Conservation (phyloP, 306 rosid species). For the Cyclanthera cordifolia region DNA sequence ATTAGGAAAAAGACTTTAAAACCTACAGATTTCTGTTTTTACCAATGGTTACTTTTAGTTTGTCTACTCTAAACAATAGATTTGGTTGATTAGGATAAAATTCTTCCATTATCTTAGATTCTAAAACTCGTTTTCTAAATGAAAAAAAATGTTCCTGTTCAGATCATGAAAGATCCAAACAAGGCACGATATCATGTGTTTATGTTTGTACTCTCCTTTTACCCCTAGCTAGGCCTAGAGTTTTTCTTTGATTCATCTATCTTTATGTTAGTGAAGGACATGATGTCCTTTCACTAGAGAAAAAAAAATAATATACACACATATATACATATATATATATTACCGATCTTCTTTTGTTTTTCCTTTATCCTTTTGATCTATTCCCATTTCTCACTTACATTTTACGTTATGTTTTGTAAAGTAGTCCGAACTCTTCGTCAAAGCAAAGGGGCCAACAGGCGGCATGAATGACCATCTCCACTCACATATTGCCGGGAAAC, state of each 20-base stretch:
- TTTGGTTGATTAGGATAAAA: too few relatives aligned
- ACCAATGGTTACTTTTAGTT: too few relatives aligned
- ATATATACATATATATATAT: background rate
- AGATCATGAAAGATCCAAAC: background rate
- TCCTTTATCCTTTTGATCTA: background rate
- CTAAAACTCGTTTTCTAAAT: background rate
- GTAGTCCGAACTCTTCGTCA: conserved; percentile 6
- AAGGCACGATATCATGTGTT: background rate
- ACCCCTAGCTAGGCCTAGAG: conserved; percentile 1
- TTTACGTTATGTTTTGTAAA: conserved; percentile 7
- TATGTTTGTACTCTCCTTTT: background rate
- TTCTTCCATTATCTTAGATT: too few relatives aligned
- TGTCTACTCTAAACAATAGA: too few relatives aligned
- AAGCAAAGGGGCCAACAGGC: conserved; percentile 8
- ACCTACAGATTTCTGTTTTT: too few relatives aligned
- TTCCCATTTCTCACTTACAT: background rate
- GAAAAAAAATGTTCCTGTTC: background rate
- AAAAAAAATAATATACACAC: background rate
- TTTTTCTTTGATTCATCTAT: background rate
- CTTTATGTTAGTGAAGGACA: background rate
- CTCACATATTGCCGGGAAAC: background rate
- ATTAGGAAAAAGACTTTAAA: too few relatives aligned
- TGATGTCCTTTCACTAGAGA: background rate
- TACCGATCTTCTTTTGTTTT: background rate
- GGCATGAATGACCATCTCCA: conserved; percentile 5